Evolutionary conservation across 2,329 filamentous ascomycete genomes (phyloP).

Genomic region (Talaromyces marneffei): DNA sequence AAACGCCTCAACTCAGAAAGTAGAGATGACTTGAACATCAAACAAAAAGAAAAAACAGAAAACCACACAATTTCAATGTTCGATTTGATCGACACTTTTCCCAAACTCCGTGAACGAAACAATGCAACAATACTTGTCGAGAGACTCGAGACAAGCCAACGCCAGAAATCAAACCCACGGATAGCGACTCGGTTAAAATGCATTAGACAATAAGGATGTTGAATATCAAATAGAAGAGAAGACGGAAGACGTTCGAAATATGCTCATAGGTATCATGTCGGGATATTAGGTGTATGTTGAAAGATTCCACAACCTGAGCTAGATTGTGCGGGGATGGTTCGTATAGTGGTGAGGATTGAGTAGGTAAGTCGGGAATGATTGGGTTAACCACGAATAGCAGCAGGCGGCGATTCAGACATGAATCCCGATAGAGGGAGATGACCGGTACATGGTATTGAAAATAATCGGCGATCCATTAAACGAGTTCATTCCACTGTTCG

Average conservation of each 20-base stretch:
- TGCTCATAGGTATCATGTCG: slow-evolving; percentile 6
- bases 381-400: slow-evolving; percentile 36
- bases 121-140: slow-evolving; percentile 12
- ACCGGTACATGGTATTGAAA: slow-evolving; percentile 41
- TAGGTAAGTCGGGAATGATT: not conserved
- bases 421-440: slow-evolving; percentile 33
- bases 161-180: not conserved
- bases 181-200: slow-evolving; percentile 7
- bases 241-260: not conserved
- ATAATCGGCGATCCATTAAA: slow-evolving; percentile 30
- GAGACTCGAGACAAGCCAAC: not conserved
- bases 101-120: slow-evolving; percentile 12
- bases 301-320: not conserved
- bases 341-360: not conserved
- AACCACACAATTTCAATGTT: not conserved
- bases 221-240: not conserved
- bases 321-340: not conserved
- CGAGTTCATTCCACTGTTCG: not conserved
- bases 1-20: slow-evolving; percentile 19
- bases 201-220: slow-evolving; percentile 13
- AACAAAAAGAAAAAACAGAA: slow-evolving; percentile 12
- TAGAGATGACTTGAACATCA: slow-evolving; percentile 17
- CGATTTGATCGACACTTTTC: slow-evolving; percentile 10
- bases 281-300: slow-evolving; percentile 5
- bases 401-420: slow-evolving; percentile 42